Conservation (phyloP, 805 yeast genomes). For the Barnettozyma salicaria region DNA sequence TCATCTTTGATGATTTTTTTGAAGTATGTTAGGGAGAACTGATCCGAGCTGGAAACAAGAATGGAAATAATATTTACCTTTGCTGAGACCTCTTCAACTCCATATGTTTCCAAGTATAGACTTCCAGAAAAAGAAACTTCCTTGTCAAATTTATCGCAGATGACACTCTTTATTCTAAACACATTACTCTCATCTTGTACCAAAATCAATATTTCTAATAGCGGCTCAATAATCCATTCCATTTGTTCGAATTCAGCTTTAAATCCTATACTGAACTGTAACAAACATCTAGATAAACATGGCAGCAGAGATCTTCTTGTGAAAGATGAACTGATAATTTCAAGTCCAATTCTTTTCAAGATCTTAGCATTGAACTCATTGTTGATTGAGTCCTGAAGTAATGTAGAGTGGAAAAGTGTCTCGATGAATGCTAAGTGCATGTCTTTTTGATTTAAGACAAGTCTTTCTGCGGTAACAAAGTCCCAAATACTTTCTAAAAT, state of each 20-base stretch:
- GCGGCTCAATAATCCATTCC: constrained; percentile 45
- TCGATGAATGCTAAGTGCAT: constrained; percentile 55
- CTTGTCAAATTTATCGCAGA: constrained; percentile 48
- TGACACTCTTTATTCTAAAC: constrained; percentile 52
- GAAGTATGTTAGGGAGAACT: constrained; percentile 23
- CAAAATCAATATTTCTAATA: constrained; percentile 41
- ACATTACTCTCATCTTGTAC: constrained; percentile 50
- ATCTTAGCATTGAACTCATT: constrained; percentile 25
- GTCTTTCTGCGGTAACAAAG: constrained; percentile 48
- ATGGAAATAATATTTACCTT: constrained; percentile 46
- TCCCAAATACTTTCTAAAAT: constrained; percentile 49
- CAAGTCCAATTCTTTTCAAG: constrained; percentile 30
- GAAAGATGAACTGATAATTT: constrained; percentile 42
- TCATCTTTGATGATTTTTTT: constrained; percentile 25
- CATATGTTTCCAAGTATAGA: constrained; percentile 47
- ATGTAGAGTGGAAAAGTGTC: constrained; percentile 37
- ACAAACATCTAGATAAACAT: constrained; percentile 41
- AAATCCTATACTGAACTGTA: constrained; percentile 35
- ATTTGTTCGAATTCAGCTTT: constrained; percentile 33
- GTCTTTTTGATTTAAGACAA: constrained; percentile 57
- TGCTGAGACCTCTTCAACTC: constrained; percentile 49
- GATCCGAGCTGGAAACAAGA: constrained; percentile 29
- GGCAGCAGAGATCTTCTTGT: constrained; percentile 72
- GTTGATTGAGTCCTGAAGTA: constrained; percentile 35
- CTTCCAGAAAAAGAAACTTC: constrained; percentile 33